Evolutionary conservation across 2,329 filamentous ascomycete species (phyloP), one percentile per base, ranked within the genome.

Genomic region (Fusarium odoratissimum): DNA sequence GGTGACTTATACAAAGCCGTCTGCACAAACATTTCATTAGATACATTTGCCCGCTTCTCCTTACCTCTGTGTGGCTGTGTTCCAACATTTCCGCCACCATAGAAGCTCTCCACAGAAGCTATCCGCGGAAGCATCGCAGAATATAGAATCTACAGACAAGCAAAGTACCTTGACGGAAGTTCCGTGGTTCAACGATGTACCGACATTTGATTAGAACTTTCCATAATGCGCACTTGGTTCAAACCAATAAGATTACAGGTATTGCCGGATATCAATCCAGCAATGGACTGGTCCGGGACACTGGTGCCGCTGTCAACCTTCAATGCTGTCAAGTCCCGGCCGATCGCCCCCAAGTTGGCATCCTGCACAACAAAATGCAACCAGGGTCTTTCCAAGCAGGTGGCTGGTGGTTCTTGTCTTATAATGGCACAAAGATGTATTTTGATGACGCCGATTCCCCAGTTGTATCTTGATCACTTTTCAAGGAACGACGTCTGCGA

Each of bases 221-320:
- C 48, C 59, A 52, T 23, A 21, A 25, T 38, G 14, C 17, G 33
- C 46, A 23, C n/a, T 33, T 14, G 5, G 17, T 66, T 42, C 59
- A 40, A 30, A 38, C 69, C 61, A 54, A 51, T 66, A 25, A 40
- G 51, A 48, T 23, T 40, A 55, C 48, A 44, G 55, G 61, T 60
- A 67, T 67, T 56, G 69, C 70, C 72, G 63, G 63, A 69, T 69
- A 66, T 64, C 46, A 54, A 56, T 41, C 67, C 60, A 69, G 42
- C 52, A 52, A 38, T 66, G 52, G 38, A 37, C 44, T 60, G 60
- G 69, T 67, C 60, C 49, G 60, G 51, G 46, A 62, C 58, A 69
- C 54, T 73, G 60, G 66, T 67, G 55, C 58, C 59, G 63, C 56
- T 59, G 41, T 67, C 46, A 52, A 48, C 42, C 42, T 68, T 57